Conservation (phyloP, 306 rosid genomes). For the Prunus fruticosa region DNA sequence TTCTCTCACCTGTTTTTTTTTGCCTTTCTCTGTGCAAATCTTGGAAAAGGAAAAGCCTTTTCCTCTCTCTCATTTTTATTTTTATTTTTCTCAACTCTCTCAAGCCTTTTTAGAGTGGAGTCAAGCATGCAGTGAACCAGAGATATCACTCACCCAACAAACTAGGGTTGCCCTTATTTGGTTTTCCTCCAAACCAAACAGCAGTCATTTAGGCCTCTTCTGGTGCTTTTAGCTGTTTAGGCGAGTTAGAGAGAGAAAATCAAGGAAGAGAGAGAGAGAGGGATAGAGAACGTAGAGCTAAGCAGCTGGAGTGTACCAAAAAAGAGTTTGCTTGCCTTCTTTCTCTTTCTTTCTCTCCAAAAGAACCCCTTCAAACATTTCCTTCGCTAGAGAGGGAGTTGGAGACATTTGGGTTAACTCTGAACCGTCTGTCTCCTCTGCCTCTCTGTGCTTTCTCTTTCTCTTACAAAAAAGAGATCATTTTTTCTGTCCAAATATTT, state of each 20-base stretch:
- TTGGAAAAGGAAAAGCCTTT: conserved; percentile 19
- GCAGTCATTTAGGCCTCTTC: conserved; percentile 19
- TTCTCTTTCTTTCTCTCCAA: conserved; percentile 64
- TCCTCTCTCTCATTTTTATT: conserved; percentile 13
- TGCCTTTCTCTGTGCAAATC: conserved; percentile 27
- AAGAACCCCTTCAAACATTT: background rate
- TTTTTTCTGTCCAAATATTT: background rate
- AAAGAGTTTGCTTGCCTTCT: conserved; percentile 44
- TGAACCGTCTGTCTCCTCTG: conserved; percentile 52
- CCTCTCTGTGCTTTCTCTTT: conserved; percentile 13
- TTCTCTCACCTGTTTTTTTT: conserved; percentile 2
- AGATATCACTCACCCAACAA: conserved; percentile 13
- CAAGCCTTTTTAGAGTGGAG: conserved; percentile 23
- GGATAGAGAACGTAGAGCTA: conserved; percentile 66
- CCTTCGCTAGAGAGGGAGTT: conserved; percentile 35
- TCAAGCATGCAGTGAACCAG: conserved; percentile 70
- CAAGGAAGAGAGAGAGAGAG: conserved; percentile 36
- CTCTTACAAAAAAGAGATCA: background rate
- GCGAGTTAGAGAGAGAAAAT: background rate
- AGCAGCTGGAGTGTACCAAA: conserved; percentile 18
- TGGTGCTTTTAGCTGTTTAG: background rate
- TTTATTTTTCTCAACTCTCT: conserved; percentile 3
- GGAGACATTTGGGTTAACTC: conserved; percentile 53
- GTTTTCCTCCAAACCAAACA: conserved; percentile 9
- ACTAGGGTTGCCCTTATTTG: conserved; percentile 53